Conservation (phyloP, 345 rosid species). For the Gynandropsis gynandra region DNA sequence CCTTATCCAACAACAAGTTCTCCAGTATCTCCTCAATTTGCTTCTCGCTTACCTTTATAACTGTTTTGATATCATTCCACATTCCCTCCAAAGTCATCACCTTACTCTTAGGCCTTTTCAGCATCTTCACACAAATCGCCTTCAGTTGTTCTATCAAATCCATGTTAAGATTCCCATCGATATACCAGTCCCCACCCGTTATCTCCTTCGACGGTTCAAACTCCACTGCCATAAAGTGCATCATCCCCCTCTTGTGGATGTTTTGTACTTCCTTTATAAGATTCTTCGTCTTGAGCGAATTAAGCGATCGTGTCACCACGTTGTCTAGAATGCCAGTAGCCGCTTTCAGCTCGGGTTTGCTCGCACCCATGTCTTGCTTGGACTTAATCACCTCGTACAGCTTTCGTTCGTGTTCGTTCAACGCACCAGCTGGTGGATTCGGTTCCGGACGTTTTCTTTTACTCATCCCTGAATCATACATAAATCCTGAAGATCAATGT, state of each 20-base stretch:
- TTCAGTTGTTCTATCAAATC: constrained; percentile 39
- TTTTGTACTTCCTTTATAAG: constrained; percentile 60
- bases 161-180: constrained; percentile 45
- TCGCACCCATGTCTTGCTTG: constrained; percentile 59
- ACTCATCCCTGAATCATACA: constrained; percentile 14
- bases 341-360: constrained; percentile 38
- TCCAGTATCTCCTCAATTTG: constrained; percentile 54
- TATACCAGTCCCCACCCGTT: constrained; percentile 79
- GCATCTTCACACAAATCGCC: constrained; percentile 29
- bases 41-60: constrained; percentile 21
- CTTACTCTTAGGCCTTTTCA: constrained; percentile 20
- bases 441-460: constrained; percentile 53
- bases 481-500: neutral
- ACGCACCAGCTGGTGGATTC: constrained; percentile 23
- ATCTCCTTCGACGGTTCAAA: constrained; percentile 60
- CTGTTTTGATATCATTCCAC: constrained; percentile 25
- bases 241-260: constrained; percentile 49
- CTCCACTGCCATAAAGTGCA: constrained; percentile 50
- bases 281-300: constrained; percentile 35
- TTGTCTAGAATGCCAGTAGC: constrained; percentile 33
- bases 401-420: constrained; percentile 45
- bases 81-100: constrained; percentile 51
- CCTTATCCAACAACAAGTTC: constrained; percentile 63
- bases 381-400: constrained; percentile 38
- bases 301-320: constrained; percentile 31